Base-by-base conservation (phyloP, 768 basidiomycete species). In the Pleurotus salmoneostramineus region DNA sequence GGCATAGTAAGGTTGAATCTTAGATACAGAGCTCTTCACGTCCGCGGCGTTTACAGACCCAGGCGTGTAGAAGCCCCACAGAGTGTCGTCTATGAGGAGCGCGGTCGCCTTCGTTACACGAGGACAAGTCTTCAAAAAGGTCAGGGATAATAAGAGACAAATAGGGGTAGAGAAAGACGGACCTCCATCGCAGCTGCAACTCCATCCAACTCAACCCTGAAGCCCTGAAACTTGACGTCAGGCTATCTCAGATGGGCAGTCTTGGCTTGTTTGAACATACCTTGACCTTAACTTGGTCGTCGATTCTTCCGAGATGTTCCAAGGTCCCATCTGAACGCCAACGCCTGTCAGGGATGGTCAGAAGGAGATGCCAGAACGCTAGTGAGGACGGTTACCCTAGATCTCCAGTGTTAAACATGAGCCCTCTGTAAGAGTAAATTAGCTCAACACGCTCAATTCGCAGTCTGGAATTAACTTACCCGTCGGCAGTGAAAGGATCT, bases 321-420 rank as follows among this genome's bases (percentile, higher is more conserved):
- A 86, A 67, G 14, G 74, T 74, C 2, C 84, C 84, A 57, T 81
- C 79, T 4, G 69, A 62, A 43, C 72, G 68, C 83, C 83, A 84
- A 54, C 65, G 74, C 68, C 50, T 51, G 15, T 37, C 4, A 17
- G 33, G 11, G 5, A 12, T n/a, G 31, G 36, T 7, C 33, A 15
- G 33, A 21, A 35, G 5, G 10, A 1, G 50, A 21, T 35, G n/a
- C 33, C 14, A n/a, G 14, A n/a, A 15, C 21, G 7, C n/a, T 7
- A 1, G 34, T 12, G 33, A 34, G 10, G 37, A 14, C 36, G 21
- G 14, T 35, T 51, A 51, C 50, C 77, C 83, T 8, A 86, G 72
- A 64, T 85, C 84, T 2, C 83, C 83, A 17, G 84, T 86, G 60
- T 84, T 84, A 66, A 83, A 85, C 84, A 86, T 86, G 64, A 78